These are phyloP conservation scores for Iris pallida DNA, from an alignment of 116 monocot species.

Conservation along the genomic window DNA sequence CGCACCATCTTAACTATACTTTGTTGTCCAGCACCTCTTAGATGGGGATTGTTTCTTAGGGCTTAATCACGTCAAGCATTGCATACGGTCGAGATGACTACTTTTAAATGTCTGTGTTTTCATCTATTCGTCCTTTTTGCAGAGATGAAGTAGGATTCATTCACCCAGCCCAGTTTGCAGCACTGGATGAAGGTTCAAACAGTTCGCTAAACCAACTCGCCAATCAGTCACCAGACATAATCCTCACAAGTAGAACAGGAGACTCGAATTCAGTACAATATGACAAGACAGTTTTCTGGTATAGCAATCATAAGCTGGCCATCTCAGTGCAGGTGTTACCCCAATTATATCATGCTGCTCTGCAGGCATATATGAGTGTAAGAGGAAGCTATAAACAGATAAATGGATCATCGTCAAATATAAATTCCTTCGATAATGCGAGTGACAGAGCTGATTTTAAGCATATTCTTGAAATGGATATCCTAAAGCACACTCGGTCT, in stretches of 20 bases:
- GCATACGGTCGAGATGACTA: too few species aligned
- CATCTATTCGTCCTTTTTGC: constrained; percentile 7
- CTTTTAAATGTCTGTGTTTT: neutral
- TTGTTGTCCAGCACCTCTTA: neutral
- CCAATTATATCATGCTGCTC: constrained; percentile 39
- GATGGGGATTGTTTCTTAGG: neutral
- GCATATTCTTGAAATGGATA: constrained; percentile 29
- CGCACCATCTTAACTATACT: neutral
- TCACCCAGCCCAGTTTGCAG: constrained; percentile 57
- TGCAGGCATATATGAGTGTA: constrained; percentile 28
- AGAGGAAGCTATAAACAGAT: constrained; percentile 26
- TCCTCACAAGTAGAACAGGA: neutral
- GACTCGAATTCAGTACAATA: constrained; percentile 10
- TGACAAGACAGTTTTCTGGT: constrained; percentile 50
- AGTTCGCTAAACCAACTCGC: neutral
- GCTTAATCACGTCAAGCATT: too few species aligned
- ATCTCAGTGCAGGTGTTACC: constrained; percentile 46
- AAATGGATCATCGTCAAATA: constrained; percentile 4
- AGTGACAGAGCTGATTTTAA: constrained; percentile 4
- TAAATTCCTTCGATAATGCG: constrained; percentile 9
- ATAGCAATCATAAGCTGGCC: constrained; percentile 66
- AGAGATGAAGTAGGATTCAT: constrained; percentile 80
- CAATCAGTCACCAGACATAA: constrained; percentile 9
- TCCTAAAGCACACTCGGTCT: constrained; percentile 50
- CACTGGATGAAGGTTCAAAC: constrained; percentile 27